Evolutionary conservation across 805 yeast genomes (phyloP), one percentile per base, ranked within the genome.

Genomic region (Clavispora carvajalis): DNA sequence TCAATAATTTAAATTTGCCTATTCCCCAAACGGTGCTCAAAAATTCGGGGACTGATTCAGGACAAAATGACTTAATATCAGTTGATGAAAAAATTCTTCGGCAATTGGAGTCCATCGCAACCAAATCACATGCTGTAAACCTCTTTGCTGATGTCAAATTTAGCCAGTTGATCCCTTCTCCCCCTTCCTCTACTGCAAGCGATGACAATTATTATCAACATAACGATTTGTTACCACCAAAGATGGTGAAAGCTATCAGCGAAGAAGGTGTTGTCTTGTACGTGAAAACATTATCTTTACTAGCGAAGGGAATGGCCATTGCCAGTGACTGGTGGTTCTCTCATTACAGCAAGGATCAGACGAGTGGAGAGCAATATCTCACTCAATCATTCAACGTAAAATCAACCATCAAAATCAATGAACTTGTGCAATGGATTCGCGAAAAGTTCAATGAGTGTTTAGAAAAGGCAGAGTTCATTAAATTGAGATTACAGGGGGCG

Each of bases 311-410:
- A 0, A 90, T 91, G 95, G 74, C 79, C 37, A 60, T 80, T 30
- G 95, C 96, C 1, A 79, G 90, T 33, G 81, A 74, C 11, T 93
- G 98, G 97, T 93, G 98, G 98, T 74, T 77, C 45, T 63, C 62
- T 26, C 68, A 65, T 22, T 46, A 47, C 37, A 55, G 51, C 19
- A 31, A 43, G 21, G 43, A 42, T 29, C 45, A 44, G 30, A 35
- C 38, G 31, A 35, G 40, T 22, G 43, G 47, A 37, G 41, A 44
- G 7, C 36, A 47, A 35, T 36, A 33, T 13, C 37, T 45, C 10
- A 41, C 43, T 15, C 36, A 41, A 15, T 48, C 54, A 2, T 39
- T 46, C 37, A 51, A 53, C 37, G 34, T 54, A 22, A 59, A 53
- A 16, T 47, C 49, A 2, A 57, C 67, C 5, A 52, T 62, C 6